phyloP scores from a whole-genome alignment of 768 basidiomycete genomes.

The Russula foetens region DNA sequence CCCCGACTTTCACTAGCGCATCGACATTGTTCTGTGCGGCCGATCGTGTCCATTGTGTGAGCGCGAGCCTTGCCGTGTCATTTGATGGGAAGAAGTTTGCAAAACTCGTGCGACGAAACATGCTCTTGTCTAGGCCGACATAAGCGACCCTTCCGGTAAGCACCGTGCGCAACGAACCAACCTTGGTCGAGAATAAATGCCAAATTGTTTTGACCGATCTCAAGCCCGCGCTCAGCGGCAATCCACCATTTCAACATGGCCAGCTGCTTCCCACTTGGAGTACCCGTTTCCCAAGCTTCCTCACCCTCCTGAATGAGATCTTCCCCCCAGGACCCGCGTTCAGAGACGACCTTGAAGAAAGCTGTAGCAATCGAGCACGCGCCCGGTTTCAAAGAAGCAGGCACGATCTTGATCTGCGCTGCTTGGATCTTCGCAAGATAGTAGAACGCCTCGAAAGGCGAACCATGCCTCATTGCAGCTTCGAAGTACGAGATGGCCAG shows the following conservation, averaged over 20 bases:
- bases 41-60: conserved; percentile 92
- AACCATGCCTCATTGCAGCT: conserved; percentile 76
- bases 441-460: conserved; percentile 92
- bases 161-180: conserved; percentile 27
- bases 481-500: conserved; percentile 73
- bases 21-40: conserved; percentile 94
- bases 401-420: conserved; percentile 41
- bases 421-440: conserved; percentile 83
- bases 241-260: conserved; percentile 95
- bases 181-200: conserved; percentile 92
- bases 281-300: conserved; percentile 58
- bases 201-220: conserved; percentile 91
- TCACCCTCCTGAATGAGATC: conserved; percentile 79
- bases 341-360: conserved; percentile 88
- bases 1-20: conserved; percentile 94
- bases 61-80: conserved; percentile 71
- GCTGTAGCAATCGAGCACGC: conserved; percentile 87
- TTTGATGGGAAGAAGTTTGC: conserved; percentile 68
- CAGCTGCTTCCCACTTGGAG: conserved; percentile 64
- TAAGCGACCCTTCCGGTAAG: not conserved
- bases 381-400: conserved; percentile 47
- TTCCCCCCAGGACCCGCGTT: conserved; percentile 84
- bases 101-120: conserved; percentile 59
- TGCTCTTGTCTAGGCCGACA: conserved; percentile 49
- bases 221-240: conserved; percentile 86